Evolutionary conservation across 1,284 basidiomycete genomes (phyloP).

Genomic region (Marasmius oreades): DNA sequence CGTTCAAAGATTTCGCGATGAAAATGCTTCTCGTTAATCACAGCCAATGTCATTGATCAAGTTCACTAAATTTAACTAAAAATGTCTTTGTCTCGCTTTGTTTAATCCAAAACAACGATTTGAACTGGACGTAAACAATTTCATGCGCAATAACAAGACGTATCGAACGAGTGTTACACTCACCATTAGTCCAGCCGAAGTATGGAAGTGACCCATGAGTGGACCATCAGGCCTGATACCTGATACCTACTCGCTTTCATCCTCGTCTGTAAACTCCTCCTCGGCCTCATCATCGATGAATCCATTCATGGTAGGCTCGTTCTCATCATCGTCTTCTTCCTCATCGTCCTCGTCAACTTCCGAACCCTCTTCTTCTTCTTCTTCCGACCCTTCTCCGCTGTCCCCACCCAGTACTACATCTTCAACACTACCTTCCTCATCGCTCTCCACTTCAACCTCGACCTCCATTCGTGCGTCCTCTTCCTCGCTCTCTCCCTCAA

Average conservation of each 20-base stretch:
- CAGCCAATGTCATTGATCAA: too few species aligned
- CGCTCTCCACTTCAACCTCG: constrained; percentile 60
- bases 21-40: too few species aligned
- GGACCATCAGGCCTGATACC: background rate
- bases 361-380: constrained; percentile 47
- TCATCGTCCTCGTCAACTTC: constrained; percentile 50
- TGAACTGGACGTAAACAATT: too few species aligned
- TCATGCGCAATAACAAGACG: too few species aligned
- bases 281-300: constrained; percentile 76
- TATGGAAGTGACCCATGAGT: background rate
- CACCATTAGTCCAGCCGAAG: too few species aligned
- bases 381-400: constrained; percentile 50
- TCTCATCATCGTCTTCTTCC: constrained; percentile 51
- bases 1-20: too few species aligned
- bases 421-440: constrained; percentile 65
- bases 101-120: too few species aligned
- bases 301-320: constrained; percentile 51
- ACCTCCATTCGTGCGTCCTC: constrained; percentile 62
- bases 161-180: too few species aligned
- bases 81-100: too few species aligned
- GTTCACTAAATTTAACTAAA: too few species aligned
- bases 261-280: constrained; percentile 62
- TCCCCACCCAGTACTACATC: constrained; percentile 63
- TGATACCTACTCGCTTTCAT: constrained; percentile 43
- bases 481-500: constrained; percentile 76